Evolutionary conservation across 306 rosid species (phyloP).

Genomic region (Cucurbita pepo): DNA sequence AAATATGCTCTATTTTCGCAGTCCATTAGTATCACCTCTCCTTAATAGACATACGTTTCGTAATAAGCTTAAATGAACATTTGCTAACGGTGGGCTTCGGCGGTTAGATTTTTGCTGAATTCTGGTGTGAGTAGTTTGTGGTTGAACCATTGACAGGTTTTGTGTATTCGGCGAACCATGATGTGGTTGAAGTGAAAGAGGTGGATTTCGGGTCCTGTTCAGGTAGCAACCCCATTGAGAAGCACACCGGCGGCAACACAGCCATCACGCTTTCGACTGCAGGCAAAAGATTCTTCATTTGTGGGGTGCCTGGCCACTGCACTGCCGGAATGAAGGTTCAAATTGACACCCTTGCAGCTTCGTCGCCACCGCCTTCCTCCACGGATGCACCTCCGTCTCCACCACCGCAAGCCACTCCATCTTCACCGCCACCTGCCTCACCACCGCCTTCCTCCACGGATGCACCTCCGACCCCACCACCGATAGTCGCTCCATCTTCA

Average conservation of each 20-base stretch:
- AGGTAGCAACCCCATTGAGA: constrained; percentile 31
- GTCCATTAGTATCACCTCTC: no score
- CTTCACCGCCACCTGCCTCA: constrained; percentile 2
- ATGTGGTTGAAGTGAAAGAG: constrained; percentile 64
- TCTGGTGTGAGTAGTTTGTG: background rate
- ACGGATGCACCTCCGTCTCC: constrained; percentile 1
- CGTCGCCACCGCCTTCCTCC: constrained; percentile 31
- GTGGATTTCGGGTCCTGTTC: constrained; percentile 55
- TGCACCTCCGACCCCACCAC: constrained; percentile 1
- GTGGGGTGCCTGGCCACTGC: constrained; percentile 67
- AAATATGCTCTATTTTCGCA: no score
- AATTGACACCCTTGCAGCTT: constrained; percentile 44
- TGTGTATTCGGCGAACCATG: constrained; percentile 43
- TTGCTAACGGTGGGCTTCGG: no score
- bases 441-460: constrained; percentile 15
- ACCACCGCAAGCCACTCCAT: constrained; percentile 7
- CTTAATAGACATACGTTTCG: no score
- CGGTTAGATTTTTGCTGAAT: background rate
- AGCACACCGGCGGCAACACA: constrained; percentile 46
- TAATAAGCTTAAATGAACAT: no score
- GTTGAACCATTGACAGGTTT: constrained; percentile 36
- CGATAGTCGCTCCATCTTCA: constrained; percentile 12
- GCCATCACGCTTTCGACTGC: constrained; percentile 41
- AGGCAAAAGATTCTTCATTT: constrained; percentile 74
- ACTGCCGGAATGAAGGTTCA: constrained; percentile 59